phyloP scores from a whole-genome alignment of 2,329 filamentous ascomycete species.

The Stagonosporopsis vannaccii region DNA sequence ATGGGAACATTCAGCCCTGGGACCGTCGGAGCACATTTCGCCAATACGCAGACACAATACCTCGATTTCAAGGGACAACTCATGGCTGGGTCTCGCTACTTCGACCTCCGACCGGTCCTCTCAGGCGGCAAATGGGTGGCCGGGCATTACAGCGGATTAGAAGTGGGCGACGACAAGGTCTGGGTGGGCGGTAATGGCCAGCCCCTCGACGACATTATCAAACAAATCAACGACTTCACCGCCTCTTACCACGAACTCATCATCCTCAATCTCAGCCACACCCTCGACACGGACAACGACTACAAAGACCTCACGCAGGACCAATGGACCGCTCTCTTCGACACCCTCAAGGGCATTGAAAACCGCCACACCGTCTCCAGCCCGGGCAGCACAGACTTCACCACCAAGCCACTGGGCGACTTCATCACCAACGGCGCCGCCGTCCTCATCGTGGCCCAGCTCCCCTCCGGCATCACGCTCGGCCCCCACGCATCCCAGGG shows the following conservation, averaged over 20 bases:
- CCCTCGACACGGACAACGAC: conserved; percentile 51
- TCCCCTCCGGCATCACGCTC: conserved; percentile 38
- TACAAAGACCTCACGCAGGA: conserved; percentile 49
- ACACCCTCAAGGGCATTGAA: conserved; percentile 52
- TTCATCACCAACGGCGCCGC: conserved; percentile 49
- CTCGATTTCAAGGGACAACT: conserved; percentile 57
- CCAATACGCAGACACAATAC: conserved; percentile 57
- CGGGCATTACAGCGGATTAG: conserved; percentile 50
- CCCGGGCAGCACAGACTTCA: conserved; percentile 39
- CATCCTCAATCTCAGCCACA: conserved; percentile 57
- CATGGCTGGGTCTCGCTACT: conserved; percentile 55
- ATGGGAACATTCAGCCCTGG: conserved; percentile 54
- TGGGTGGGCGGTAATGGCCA: conserved; percentile 58
- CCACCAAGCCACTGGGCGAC: conserved; percentile 42
- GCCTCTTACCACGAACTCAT: conserved; percentile 55
- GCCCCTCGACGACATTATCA: conserved; percentile 53
- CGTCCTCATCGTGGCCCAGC: conserved; percentile 47
- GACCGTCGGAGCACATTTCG: conserved; percentile 49
- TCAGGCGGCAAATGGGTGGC: conserved; percentile 52
- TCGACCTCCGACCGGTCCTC: conserved; percentile 57
- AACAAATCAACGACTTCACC: conserved; percentile 57
- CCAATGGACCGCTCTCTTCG: conserved; percentile 55
- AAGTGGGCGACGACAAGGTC: conserved; percentile 43
- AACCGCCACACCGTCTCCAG: conserved; percentile 47
- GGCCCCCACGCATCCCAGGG: conserved; percentile 44